A percentile compares a stretch with the other conserved stretches of the same genome.
These are phyloP conservation scores for Polyporus tsugae DNA, from an alignment of 1,284 basidiomycete genomes.

Conservation along the genomic window DNA sequence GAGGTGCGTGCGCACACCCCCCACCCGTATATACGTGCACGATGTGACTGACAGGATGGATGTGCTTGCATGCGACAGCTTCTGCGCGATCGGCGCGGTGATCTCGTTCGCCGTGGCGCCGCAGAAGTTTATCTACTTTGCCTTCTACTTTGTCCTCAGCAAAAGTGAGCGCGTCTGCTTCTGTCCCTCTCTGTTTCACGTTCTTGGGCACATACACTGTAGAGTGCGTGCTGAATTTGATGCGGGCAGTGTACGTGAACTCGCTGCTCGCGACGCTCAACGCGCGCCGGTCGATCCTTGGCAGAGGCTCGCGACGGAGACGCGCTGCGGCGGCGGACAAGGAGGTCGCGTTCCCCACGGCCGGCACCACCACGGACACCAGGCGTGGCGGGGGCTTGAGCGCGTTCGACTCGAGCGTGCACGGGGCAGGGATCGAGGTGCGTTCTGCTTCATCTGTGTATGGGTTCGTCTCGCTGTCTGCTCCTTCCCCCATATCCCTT, in stretches of 20 bases:
- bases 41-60: not conserved
- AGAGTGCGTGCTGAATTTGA: too few species aligned
- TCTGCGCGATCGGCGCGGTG: constrained; percentile 33
- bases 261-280: constrained; percentile 30
- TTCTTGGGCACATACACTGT: too few species aligned
- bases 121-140: constrained; percentile 35
- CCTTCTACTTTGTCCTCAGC: constrained; percentile 36
- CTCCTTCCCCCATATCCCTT: not conserved
- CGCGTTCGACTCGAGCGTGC: not conserved
- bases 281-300: constrained; percentile 24
- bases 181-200: too few species aligned
- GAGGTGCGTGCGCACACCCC: constrained; percentile 22
- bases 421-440: constrained; percentile 4
- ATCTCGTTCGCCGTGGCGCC: constrained; percentile 22
- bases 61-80: constrained; percentile 17
- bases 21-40: not conserved
- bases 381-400: not conserved
- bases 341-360: not conserved
- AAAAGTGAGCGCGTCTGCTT: too few species aligned
- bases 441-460: not conserved
- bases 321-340: not conserved
- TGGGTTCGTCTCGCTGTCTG: not conserved
- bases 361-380: not conserved
- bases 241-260: constrained; percentile 26
- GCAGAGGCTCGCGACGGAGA: not conserved